These are phyloP conservation scores for Pelargonium cotyledonis DNA, from an alignment of 441 rosid species.

Conservation along the genomic window DNA sequence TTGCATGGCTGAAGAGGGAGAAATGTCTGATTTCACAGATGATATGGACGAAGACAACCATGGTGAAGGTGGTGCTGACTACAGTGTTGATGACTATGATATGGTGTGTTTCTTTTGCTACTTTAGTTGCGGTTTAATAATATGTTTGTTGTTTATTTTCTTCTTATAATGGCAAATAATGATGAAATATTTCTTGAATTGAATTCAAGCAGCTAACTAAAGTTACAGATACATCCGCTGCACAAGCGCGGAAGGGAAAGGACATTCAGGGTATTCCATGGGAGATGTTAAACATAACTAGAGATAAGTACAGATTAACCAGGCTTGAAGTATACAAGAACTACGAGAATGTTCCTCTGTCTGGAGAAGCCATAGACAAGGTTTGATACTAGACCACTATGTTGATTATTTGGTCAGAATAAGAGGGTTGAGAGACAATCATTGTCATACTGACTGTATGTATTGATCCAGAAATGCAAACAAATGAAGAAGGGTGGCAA, in stretches of 20 bases:
- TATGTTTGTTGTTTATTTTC: no score
- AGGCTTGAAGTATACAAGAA: slow-evolving; percentile 59
- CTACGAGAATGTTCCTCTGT: slow-evolving; percentile 40
- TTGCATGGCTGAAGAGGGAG: slow-evolving; percentile 40
- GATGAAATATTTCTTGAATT: not conserved
- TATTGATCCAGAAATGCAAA: slow-evolving; percentile 26
- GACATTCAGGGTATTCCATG: slow-evolving; percentile 73
- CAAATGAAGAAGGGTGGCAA: slow-evolving; percentile 31
- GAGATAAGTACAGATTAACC: slow-evolving; percentile 48
- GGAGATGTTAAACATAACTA: slow-evolving; percentile 47
- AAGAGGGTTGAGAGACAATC: not conserved
- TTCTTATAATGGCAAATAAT: no score
- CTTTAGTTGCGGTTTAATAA: not conserved
- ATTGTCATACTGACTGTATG: not conserved
- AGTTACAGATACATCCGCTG: slow-evolving; percentile 52
- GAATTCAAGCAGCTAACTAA: slow-evolving; percentile 34
- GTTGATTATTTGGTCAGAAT: not conserved
- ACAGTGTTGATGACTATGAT: slow-evolving; percentile 39
- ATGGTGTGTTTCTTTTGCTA: slow-evolving; percentile 26
- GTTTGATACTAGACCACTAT: slow-evolving; percentile 19
- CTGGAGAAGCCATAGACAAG: slow-evolving; percentile 41
- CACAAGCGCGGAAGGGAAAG: slow-evolving; percentile 51
- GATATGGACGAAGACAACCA: slow-evolving; percentile 35
- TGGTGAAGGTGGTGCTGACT: slow-evolving; percentile 25
- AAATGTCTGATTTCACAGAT: slow-evolving; percentile 30